Evolutionary conservation across 2,329 filamentous ascomycete species (phyloP), one percentile per base, ranked within the genome.

Genomic region (Xylaria sp.): DNA sequence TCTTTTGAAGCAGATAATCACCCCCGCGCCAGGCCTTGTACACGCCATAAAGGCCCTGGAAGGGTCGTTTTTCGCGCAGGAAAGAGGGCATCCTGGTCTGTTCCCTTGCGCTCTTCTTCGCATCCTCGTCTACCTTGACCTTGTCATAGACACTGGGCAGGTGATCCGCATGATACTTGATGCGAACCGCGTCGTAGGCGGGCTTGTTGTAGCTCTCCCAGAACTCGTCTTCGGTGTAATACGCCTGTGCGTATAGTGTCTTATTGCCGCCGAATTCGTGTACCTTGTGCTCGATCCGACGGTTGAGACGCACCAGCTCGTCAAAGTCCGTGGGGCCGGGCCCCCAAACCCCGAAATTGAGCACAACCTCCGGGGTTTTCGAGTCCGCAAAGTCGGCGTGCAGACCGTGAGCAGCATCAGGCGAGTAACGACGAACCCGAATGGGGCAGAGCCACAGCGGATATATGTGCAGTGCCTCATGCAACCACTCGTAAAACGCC

Each of bases 241-340:
- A 92, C 0, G 88, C 87, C 65, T 92, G 89, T 0, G 89, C 89
- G 70, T 93, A 93, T 1, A 93, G 79, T 82, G 89, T 91, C 78
- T 92, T 92, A 81, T 88, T 89, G 6, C 90, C 90, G 2, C 85
- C 83, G 7, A 90, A 81, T 30, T 86, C 84, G 9, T 83, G 82
- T 0, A 91, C 82, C 63, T 86, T 87, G 9, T 81, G 79, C 78
- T 92, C 90, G 0, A 93, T 80, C 0, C 82, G 82, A 0, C 88
- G 84, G 76, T 92, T 92, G 58, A 83, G 80, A 0, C 74, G 72
- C 9, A 91, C 80, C 59, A 86, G 87, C 10, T 82, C 78, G 1
- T 81, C 76, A 3, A 82, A 79, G 32, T 81, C 77, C 2, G 74
- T 76, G 2, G 82, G 79, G 0, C 82, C 79, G 1, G 81, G 81